Evolutionary conservation across 371 early-diverging fungal genomes (phyloP).

Genomic region (Mucor irregularis): DNA sequence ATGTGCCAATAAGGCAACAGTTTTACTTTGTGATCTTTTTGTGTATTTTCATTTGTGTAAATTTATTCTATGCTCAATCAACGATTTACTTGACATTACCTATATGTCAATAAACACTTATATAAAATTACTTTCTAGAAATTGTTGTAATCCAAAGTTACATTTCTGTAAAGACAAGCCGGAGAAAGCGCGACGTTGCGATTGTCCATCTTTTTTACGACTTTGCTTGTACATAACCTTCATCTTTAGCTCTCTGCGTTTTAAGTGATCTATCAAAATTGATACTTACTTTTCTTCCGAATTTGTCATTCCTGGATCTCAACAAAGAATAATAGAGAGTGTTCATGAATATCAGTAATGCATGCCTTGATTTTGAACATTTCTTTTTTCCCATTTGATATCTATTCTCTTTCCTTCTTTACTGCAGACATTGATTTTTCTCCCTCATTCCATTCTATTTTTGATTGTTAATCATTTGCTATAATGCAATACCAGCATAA

Average conservation of each 20-base stretch:
- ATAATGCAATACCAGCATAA: constrained; percentile 1
- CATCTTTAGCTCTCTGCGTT: too few relatives aligned
- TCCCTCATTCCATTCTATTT: background rate
- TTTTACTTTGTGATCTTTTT: background rate
- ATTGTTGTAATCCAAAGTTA: too few relatives aligned
- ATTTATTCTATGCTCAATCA: too few relatives aligned
- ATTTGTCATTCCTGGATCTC: constrained; percentile 7
- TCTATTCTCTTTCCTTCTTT: background rate
- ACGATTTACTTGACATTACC: too few relatives aligned
- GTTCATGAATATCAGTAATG: constrained; percentile 7
- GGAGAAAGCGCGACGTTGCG: too few relatives aligned
- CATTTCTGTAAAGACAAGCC: too few relatives aligned
- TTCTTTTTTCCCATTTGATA: background rate
- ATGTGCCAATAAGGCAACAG: background rate
- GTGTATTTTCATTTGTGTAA: background rate
- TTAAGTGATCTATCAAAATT: too few relatives aligned
- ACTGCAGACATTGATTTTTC: background rate
- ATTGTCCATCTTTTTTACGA: too few relatives aligned
- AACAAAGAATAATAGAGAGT: background rate
- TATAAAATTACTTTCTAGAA: too few relatives aligned
- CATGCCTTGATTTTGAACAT: background rate
- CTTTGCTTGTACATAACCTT: too few relatives aligned
- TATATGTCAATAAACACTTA: too few relatives aligned
- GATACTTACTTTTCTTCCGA: constrained; percentile 5
- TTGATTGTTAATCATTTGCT: too few relatives aligned